Evolutionary conservation across 345 rosid species (phyloP).

Genomic region (Eucalyptus marginata): DNA sequence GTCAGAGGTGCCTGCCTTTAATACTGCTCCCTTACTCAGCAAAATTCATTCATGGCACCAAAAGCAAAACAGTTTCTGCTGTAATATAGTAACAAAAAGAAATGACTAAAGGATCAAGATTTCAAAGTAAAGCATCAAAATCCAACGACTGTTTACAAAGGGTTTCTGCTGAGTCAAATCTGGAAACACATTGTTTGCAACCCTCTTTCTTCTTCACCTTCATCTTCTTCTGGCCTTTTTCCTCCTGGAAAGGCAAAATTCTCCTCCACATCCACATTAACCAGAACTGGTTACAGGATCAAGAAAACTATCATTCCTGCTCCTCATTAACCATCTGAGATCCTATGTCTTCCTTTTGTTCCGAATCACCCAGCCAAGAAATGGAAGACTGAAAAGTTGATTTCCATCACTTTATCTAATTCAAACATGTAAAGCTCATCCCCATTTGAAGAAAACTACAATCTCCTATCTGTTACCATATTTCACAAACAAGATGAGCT

Average conservation of each 20-base stretch:
- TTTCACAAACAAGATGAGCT: neutral
- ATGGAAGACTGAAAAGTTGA: neutral
- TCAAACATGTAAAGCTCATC: neutral
- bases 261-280: neutral
- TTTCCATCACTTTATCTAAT: neutral
- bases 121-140: neutral
- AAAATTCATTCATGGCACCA: neutral
- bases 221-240: neutral
- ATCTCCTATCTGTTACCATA: neutral
- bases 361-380: neutral
- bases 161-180: neutral
- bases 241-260: neutral
- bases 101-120: neutral
- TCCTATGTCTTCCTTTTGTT: neutral
- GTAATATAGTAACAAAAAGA: neutral
- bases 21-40: neutral
- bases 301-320: neutral
- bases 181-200: neutral
- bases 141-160: neutral
- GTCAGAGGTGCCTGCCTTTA: neutral
- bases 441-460: neutral
- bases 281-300: neutral
- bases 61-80: neutral
- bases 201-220: neutral
- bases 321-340: neutral